Conservation (phyloP, 2,329 filamentous ascomycete genomes). For the Clonostachys sp. region DNA sequence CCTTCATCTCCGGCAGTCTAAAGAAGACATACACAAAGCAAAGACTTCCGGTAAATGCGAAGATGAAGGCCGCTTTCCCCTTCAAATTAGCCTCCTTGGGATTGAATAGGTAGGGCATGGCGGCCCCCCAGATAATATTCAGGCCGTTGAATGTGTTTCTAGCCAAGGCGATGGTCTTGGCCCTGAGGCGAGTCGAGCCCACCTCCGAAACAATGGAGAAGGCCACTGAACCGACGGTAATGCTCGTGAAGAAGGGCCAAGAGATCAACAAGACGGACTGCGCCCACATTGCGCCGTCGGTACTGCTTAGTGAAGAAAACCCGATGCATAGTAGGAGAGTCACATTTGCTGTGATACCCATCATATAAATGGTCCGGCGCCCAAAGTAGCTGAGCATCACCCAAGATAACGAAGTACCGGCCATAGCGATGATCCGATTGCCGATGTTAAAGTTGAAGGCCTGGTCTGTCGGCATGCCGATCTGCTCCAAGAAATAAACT, state of each 20-base stretch:
- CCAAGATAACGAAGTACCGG: conserved; percentile 25
- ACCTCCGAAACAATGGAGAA: conserved; percentile 39
- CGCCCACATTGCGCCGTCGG: too few species aligned
- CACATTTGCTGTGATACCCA: too few species aligned
- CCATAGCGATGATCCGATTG: conserved; percentile 33
- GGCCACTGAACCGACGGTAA: conserved; percentile 38
- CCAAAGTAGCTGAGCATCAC: too few species aligned
- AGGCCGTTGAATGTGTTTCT: conserved; percentile 42
- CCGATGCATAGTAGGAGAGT: too few species aligned
- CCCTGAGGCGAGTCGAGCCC: conserved; percentile 35
- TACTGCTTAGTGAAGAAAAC: too few species aligned
- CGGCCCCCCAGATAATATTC: conserved; percentile 38
- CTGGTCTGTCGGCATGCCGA: conserved; percentile 28
- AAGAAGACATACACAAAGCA: conserved; percentile 46
- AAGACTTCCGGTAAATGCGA: conserved; percentile 35
- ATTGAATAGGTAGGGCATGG: conserved; percentile 42
- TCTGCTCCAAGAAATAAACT: conserved; percentile 35
- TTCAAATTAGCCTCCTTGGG: conserved; percentile 38
- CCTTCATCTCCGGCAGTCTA: conserved; percentile 50
- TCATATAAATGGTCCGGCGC: too few species aligned
- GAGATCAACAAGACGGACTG: conserved; percentile 36
- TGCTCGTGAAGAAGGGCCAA: conserved; percentile 36
- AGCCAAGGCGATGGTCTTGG: conserved; percentile 40
- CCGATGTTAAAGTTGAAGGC: conserved; percentile 28
- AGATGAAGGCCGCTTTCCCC: conserved; percentile 42